These are phyloP conservation scores for Globisporangium carolinianum DNA, from an alignment of 352 stramenopile genomes.

Conservation along the genomic window DNA sequence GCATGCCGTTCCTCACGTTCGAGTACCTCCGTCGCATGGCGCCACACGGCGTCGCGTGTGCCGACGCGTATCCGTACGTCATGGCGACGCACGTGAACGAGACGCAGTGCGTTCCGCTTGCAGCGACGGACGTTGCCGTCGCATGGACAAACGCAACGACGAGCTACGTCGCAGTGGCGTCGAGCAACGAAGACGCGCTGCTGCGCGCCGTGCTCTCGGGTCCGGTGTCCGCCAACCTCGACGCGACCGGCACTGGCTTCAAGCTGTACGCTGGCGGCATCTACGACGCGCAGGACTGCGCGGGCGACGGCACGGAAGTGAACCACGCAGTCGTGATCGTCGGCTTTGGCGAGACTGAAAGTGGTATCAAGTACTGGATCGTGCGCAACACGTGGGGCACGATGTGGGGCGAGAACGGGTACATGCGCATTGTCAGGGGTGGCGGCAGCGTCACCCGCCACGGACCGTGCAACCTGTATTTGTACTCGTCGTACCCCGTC, in stretches of 20 bases:
- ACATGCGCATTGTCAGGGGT: slow-evolving; percentile 71
- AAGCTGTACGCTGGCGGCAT: slow-evolving; percentile 47
- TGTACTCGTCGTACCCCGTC: slow-evolving; percentile 66
- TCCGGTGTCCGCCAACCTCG: slow-evolving; percentile 74
- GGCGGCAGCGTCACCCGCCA: slow-evolving; percentile 9
- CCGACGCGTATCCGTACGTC: slow-evolving; percentile 58
- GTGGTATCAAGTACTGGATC: slow-evolving; percentile 81
- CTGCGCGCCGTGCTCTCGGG: slow-evolving; percentile 54
- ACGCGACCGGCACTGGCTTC: slow-evolving; percentile 69
- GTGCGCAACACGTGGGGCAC: slow-evolving; percentile 88
- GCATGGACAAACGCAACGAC: slow-evolving; percentile 36
- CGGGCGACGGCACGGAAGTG: slow-evolving; percentile 68
- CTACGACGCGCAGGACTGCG: slow-evolving; percentile 1
- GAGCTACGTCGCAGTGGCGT: slow-evolving; percentile 45
- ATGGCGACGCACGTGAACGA: slow-evolving; percentile 56
- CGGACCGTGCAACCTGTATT: slow-evolving; percentile 69
- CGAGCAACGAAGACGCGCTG: slow-evolving; percentile 45
- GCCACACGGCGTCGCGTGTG: slow-evolving; percentile 74
- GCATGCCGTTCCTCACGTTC: slow-evolving; percentile 88
- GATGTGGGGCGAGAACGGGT: slow-evolving; percentile 83
- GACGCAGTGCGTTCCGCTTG: slow-evolving; percentile 28
- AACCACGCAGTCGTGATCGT: slow-evolving; percentile 86
- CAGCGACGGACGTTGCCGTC: slow-evolving; percentile 32
- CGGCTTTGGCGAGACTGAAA: slow-evolving; percentile 70
- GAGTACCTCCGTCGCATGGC: slow-evolving; percentile 61